Evolutionary conservation across 495 filamentous ascomycete species (phyloP).

Genomic region (Podospora didyma): DNA sequence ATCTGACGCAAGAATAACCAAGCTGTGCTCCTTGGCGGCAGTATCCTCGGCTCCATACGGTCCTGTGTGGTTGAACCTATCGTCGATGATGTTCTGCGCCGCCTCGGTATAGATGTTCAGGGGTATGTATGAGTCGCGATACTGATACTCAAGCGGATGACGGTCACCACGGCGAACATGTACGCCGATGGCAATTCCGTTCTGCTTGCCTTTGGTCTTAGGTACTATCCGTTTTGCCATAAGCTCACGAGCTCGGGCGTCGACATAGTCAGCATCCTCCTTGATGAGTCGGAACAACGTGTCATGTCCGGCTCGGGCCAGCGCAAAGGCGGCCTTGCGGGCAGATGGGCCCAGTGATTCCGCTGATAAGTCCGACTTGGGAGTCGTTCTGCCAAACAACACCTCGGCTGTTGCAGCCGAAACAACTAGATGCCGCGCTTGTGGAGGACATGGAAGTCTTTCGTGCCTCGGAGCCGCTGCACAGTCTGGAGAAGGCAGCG

Average conservation of each 20-base stretch:
- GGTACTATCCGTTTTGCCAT: constrained; percentile 38
- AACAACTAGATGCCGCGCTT: constrained; percentile 63
- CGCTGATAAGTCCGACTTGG: constrained; percentile 39
- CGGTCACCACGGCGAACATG: constrained; percentile 72
- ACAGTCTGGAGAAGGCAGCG: constrained; percentile 54
- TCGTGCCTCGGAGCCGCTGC: constrained; percentile 56
- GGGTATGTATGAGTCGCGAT: constrained; percentile 64
- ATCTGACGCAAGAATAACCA: constrained; percentile 63
- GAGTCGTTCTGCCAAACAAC: constrained; percentile 35
- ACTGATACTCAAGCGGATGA: constrained; percentile 63
- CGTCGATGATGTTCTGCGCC: constrained; percentile 41
- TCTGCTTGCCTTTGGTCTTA: constrained; percentile 29
- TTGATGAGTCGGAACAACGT: constrained; percentile 56
- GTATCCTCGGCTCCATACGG: constrained; percentile 27
- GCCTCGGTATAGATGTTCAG: constrained; percentile 53
- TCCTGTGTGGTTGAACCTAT: constrained; percentile 29
- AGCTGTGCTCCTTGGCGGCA: constrained; percentile 33
- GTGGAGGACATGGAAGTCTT: constrained; percentile 67
- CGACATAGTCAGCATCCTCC: constrained; percentile 56
- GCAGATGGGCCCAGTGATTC: constrained; percentile 30
- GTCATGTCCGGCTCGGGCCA: constrained; percentile 60
- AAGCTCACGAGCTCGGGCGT: constrained; percentile 44
- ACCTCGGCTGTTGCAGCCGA: constrained; percentile 55
- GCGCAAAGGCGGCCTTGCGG: constrained; percentile 48
- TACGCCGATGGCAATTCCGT: constrained; percentile 54